Conservation (phyloP, 1,284 basidiomycete species). For the Nidula niveotomentosa region DNA sequence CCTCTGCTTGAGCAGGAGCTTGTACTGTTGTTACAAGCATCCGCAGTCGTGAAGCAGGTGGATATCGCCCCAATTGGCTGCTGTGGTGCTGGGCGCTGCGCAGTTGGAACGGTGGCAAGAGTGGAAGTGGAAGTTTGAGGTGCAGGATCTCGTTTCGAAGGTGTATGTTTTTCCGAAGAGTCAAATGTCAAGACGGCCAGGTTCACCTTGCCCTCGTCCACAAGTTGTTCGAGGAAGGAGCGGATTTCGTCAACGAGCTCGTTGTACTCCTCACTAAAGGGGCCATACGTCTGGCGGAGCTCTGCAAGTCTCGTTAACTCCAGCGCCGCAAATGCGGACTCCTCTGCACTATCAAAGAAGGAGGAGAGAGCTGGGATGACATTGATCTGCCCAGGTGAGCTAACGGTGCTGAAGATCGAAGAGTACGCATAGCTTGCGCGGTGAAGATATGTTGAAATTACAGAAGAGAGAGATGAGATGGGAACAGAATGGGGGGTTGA, state of each 20-base stretch:
- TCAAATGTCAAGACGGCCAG: slow-evolving; percentile 54
- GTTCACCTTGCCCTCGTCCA: slow-evolving; percentile 38
- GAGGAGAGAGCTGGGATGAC: slow-evolving; percentile 41
- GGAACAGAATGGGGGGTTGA: slow-evolving; percentile 25
- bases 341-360: slow-evolving; percentile 47
- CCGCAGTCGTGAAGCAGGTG: slow-evolving; percentile 59
- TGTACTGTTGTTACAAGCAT: slow-evolving; percentile 63
- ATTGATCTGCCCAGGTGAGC: slow-evolving; percentile 34
- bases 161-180: slow-evolving; percentile 21
- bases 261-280: slow-evolving; percentile 53
- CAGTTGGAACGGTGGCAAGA: slow-evolving; percentile 46
- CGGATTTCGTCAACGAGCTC: slow-evolving; percentile 42
- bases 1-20: slow-evolving; percentile 70
- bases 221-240: slow-evolving; percentile 38
- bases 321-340: slow-evolving; percentile 57
- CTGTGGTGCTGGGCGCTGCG: slow-evolving; percentile 40
- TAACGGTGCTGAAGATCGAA: slow-evolving; percentile 42
- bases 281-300: slow-evolving; percentile 45
- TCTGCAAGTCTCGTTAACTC: slow-evolving; percentile 51
- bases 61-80: slow-evolving; percentile 59
- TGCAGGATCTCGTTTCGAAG: slow-evolving; percentile 23
- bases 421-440: slow-evolving; percentile 60
- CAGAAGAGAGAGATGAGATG: slow-evolving; percentile 39
- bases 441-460: slow-evolving; percentile 54
- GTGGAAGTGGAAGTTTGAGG: slow-evolving; percentile 52